Evolutionary conservation across 2,329 filamentous ascomycete genomes (phyloP), one percentile per base, ranked within the genome.

Genomic region (Ophiostoma quercus): DNA sequence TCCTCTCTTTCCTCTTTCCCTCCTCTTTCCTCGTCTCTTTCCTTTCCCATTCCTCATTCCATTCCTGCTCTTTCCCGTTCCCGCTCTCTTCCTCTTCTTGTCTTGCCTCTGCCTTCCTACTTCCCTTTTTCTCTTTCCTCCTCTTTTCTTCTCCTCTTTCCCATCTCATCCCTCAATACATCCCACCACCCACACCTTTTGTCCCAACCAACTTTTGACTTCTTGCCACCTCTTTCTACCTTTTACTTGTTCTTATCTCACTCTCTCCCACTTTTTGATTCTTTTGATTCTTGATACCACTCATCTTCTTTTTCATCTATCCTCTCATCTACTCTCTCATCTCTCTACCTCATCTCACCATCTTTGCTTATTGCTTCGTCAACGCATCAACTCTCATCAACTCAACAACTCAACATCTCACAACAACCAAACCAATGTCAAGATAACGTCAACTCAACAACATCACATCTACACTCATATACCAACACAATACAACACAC

Each of bases 131-230:
- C 34, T 43, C n/a, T 57, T n/a, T 47, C 29, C 37, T 41, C 16
- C 22, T 32, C 34, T 67, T 32, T 25, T 65, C 69, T 29, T 54
- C 66, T 43, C 6, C 37, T 51, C 47, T 39, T 66, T 7, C 39
- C 29, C n/a, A 16, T 39, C 66, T 62, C 19, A 43, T 62, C 57
- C 32, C 41, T 37, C 62, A 41, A 22, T n/a, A 41, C 62, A 39
- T 39, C 62, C 62, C 62, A 65, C 62, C 62, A 65, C 32, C 62
- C 62, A 65, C 62, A 65, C 62, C 62, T 22, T 16, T 63, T 63
- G n/a, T 62, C 29, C 29, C 57, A 29, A 29, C 57, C 57, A 25
- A 32, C 25, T 41, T 41, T 41, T 41, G 39, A 41, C 12, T 41
- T 14, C 12, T 39, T 39, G 8, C 37, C 11, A 39, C 34, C 6